phyloP scores from a whole-genome alignment of 805 yeast species.

The Sungouiella thailandica region DNA sequence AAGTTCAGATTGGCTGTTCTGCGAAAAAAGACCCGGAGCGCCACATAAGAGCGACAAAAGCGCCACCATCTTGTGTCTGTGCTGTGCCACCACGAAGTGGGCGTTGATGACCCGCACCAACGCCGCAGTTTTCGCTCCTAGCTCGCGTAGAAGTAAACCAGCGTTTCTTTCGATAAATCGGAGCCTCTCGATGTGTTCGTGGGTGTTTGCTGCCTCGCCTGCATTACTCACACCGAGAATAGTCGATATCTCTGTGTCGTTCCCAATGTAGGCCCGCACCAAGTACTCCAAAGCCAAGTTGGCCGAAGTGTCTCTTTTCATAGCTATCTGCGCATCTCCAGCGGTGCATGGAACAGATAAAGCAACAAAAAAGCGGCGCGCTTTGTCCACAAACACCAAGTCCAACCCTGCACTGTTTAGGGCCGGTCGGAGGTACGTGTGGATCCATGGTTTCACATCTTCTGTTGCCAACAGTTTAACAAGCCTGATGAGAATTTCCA shows the following conservation, averaged over 20 bases:
- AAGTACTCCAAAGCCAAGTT: constrained; percentile 19
- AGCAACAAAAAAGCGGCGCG: constrained; percentile 23
- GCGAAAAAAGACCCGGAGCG: constrained; percentile 1
- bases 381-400: constrained; percentile 29
- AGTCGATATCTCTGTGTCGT: constrained; percentile 10
- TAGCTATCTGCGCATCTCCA: constrained; percentile 11
- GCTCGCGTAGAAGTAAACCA: constrained; percentile 33
- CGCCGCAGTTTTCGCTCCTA: constrained; percentile 33
- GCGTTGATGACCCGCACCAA: constrained; percentile 35
- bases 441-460: constrained; percentile 44
- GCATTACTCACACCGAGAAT: constrained; percentile 13
- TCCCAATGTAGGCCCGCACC: constrained; percentile 22
- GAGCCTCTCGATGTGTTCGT: constrained; percentile 42
- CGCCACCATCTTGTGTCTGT: constrained; percentile 35
- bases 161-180: constrained; percentile 46
- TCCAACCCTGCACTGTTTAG: constrained; percentile 56
- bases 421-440: constrained; percentile 44
- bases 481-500: constrained; percentile 32
- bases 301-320: constrained; percentile 20
- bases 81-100: constrained; percentile 25
- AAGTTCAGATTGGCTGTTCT: constrained; percentile 30
- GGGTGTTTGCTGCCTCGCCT: constrained; percentile 20
- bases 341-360: constrained; percentile 13
- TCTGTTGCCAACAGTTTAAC: constrained; percentile 25
- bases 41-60: constrained; percentile 26